Percentiles rank a stretch among this genome's conserved stretches.
phyloP scores from a whole-genome alignment of 2,329 filamentous ascomycete species.

The Epichloe sylvatica region DNA sequence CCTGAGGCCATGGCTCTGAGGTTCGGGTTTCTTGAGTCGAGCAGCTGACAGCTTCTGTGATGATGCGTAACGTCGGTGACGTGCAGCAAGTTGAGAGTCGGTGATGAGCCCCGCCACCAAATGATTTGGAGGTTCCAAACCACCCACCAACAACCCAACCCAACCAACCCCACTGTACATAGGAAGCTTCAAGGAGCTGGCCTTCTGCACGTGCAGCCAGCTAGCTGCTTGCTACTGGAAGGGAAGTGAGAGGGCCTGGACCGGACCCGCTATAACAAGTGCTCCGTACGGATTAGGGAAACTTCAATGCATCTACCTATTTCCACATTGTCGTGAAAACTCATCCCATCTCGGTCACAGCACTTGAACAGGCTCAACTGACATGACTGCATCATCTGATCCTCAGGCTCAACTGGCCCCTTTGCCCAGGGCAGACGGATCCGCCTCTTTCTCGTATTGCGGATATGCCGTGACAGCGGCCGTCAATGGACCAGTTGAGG shows the following conservation, averaged over 20 bases:
- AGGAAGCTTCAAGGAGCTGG: too few relatives aligned
- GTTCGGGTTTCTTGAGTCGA: not conserved
- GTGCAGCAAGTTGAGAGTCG: not conserved
- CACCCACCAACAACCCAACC: not conserved
- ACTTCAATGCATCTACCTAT: too few relatives aligned
- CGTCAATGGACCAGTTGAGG: conserved; percentile 88
- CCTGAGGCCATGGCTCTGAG: conserved; percentile 13
- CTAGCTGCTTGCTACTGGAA: too few relatives aligned
- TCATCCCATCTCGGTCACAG: not conserved
- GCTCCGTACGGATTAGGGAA: not conserved
- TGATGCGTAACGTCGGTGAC: not conserved
- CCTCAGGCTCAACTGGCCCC: conserved; percentile 41
- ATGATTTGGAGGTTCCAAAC: not conserved
- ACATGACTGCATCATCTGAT: conserved; percentile 32
- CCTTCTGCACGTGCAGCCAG: too few relatives aligned
- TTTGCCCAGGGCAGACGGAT: conserved; percentile 63
- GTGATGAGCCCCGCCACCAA: not conserved
- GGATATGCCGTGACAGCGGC: conserved; percentile 73
- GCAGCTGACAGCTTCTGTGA: not conserved
- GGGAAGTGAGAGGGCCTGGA: too few relatives aligned
- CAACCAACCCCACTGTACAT: too few relatives aligned
- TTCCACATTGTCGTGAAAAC: not conserved
- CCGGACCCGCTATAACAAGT: not conserved
- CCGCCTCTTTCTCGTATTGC: conserved; percentile 58
- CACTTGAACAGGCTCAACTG: conserved; percentile 3